Percentiles rank a stretch among this genome's conserved stretches.
Conservation (phyloP, 441 rosid species). For the Populus hybrid region DNA sequence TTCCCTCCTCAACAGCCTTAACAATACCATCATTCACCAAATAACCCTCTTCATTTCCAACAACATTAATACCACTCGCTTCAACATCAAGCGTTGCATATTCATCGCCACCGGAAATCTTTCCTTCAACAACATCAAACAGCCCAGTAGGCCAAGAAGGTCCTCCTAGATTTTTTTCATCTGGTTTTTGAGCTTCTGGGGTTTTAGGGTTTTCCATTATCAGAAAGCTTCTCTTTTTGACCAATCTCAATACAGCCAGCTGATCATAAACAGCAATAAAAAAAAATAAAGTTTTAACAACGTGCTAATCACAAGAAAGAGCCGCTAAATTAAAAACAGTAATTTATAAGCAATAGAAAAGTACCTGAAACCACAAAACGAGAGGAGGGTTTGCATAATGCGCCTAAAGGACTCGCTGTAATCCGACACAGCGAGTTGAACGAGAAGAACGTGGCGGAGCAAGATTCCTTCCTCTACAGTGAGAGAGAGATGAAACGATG, state of each 20-base stretch:
- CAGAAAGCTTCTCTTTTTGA: slow-evolving; percentile 3
- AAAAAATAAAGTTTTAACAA: background rate
- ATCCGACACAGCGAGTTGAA: background rate
- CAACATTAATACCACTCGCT: slow-evolving; percentile 17
- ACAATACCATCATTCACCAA: slow-evolving; percentile 21
- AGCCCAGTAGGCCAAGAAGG: slow-evolving; percentile 18
- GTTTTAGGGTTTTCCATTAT: slow-evolving; percentile 34
- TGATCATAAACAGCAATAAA: slow-evolving; percentile 16
- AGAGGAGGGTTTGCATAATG: background rate
- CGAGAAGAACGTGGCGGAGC: background rate
- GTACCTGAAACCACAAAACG: background rate
- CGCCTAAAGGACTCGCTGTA: background rate
- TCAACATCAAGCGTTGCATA: slow-evolving; percentile 13
- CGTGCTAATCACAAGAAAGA: background rate
- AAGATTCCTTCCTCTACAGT: too few species aligned
- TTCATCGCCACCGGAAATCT: slow-evolving; percentile 1
- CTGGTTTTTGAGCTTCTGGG: slow-evolving; percentile 29
- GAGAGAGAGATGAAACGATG: too few species aligned
- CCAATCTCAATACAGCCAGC: slow-evolving; percentile 14
- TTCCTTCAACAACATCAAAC: slow-evolving; percentile 13
- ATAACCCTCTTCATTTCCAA: slow-evolving; percentile 17
- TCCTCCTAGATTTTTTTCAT: slow-evolving; percentile 2
- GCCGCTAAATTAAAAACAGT: background rate
- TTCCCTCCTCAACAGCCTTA: slow-evolving; percentile 7
- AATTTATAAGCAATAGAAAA: background rate